Evolutionary conservation across 202 grass and related monocot species (phyloP).

Genomic region (Dendrocalamus latiflorus): DNA sequence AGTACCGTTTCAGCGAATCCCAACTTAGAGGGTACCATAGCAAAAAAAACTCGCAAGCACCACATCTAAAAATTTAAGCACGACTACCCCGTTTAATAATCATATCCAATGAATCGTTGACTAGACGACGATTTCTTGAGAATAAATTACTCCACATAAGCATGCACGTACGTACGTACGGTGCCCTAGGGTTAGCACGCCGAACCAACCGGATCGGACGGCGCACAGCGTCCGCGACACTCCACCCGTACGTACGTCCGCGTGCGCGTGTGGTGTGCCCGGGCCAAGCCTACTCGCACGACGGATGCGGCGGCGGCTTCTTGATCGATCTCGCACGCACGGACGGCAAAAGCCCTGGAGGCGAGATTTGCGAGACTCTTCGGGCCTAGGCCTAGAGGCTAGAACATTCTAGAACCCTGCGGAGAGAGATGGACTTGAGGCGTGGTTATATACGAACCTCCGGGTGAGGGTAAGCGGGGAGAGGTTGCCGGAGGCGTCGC

Average conservation of each 20-base stretch:
- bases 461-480: slow-evolving; percentile 55
- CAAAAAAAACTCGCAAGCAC: not conserved
- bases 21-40: not conserved
- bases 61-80: too few species aligned
- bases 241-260: too few species aligned
- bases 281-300: too few species aligned
- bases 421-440: too few species aligned
- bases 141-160: not conserved
- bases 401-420: not conserved
- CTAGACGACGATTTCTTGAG: not conserved
- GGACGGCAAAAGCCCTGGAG: not conserved
- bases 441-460: slow-evolving; percentile 40
- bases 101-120: not conserved
- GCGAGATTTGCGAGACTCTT: too few species aligned
- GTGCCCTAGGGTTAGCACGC: not conserved
- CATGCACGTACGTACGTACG: not conserved
- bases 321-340: too few species aligned
- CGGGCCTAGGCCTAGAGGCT: not conserved
- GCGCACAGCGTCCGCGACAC: not conserved
- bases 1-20: not conserved
- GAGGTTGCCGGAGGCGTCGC: slow-evolving; percentile 55
- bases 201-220: not conserved
- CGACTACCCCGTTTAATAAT: not conserved
- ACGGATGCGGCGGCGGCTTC: too few species aligned
- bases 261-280: too few species aligned